Percentiles rank a stretch among this genome's conserved stretches.
Conservation (phyloP, 768 basidiomycete species). For the Psilocybe subaeruginosa region DNA sequence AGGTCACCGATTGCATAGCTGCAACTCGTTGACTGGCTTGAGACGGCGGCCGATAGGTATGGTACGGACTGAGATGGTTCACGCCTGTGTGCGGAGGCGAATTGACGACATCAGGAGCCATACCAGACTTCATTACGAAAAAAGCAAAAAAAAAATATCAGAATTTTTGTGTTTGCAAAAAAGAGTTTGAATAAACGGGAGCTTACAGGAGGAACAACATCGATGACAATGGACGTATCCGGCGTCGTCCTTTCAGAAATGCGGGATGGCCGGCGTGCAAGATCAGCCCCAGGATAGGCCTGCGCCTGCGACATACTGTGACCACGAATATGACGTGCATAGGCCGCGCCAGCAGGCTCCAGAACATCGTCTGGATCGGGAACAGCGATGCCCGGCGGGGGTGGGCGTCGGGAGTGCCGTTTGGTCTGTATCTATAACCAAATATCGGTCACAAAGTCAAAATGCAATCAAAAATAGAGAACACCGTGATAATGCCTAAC, state of each 20-base stretch:
- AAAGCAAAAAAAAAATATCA: not conserved
- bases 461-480: not conserved
- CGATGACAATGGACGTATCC: slow-evolving; percentile 23
- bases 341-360: slow-evolving; percentile 21
- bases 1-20: slow-evolving; percentile 16
- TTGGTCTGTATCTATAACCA: slow-evolving; percentile 14
- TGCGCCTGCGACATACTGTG: not conserved
- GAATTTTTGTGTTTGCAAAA: not conserved
- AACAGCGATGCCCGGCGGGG: slow-evolving; percentile 21
- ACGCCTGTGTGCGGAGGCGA: slow-evolving; percentile 29
- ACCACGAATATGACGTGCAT: slow-evolving; percentile 14
- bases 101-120: slow-evolving; percentile 17
- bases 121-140: slow-evolving; percentile 18
- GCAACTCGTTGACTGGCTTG: slow-evolving; percentile 3
- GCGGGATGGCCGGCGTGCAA: slow-evolving; percentile 22
- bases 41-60: slow-evolving; percentile 21
- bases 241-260: slow-evolving; percentile 21
- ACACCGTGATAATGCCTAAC: not conserved
- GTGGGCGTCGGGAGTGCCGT: slow-evolving; percentile 19
- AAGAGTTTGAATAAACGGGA: not conserved
- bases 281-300: slow-evolving; percentile 14
- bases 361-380: slow-evolving; percentile 23
- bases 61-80: slow-evolving; percentile 31
- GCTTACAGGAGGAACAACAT: slow-evolving; percentile 30
- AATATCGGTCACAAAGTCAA: not conserved